These are phyloP conservation scores for Lyophyllum decastes DNA, from an alignment of 768 basidiomycete genomes.

Conservation along the genomic window DNA sequence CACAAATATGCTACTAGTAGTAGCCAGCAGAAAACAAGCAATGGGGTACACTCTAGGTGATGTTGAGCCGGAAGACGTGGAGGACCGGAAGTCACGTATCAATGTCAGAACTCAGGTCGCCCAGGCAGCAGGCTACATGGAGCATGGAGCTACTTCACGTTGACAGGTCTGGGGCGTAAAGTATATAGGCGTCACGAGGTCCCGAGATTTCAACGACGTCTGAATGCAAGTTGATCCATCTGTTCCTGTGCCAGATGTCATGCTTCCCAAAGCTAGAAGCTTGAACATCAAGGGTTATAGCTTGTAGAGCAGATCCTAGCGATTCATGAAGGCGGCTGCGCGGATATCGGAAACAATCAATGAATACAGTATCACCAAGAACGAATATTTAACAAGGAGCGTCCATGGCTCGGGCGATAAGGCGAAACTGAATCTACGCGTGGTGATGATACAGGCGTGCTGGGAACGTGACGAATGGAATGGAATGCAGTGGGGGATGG, in stretches of 20 bases:
- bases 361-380: background rate
- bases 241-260: background rate
- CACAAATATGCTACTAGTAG: too few species aligned
- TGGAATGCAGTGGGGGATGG: background rate
- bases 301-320: background rate
- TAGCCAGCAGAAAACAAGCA: background rate
- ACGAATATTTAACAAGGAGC: background rate
- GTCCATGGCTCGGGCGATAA: background rate
- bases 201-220: background rate
- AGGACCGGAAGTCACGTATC: background rate
- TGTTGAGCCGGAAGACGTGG: background rate
- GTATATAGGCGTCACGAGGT: background rate
- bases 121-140: background rate
- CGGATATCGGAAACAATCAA: background rate
- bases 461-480: background rate
- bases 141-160: background rate
- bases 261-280: background rate
- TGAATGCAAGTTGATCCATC: background rate
- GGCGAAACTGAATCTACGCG: background rate
- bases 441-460: conserved; percentile 5
- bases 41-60: background rate
- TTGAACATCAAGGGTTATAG: background rate
- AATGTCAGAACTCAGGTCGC: background rate
- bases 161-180: background rate
- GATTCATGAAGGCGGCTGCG: background rate